These are phyloP conservation scores for Penicillium italicum DNA, from an alignment of 2,329 filamentous ascomycete genomes.

Conservation along the genomic window DNA sequence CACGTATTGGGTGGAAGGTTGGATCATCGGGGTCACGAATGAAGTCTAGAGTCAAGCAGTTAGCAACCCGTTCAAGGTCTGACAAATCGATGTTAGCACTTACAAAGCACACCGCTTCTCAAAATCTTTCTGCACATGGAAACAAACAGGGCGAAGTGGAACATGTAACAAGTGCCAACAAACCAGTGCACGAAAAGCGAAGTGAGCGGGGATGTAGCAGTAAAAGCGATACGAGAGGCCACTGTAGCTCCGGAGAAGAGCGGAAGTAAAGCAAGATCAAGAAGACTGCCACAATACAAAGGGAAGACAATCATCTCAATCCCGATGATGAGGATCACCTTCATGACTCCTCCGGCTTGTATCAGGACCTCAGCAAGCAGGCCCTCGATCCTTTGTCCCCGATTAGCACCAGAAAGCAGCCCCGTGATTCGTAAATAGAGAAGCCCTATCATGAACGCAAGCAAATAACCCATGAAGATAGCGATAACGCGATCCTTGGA, in stretches of 20 bases:
- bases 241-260: slow-evolving; percentile 80
- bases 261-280: slow-evolving; percentile 83
- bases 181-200: slow-evolving; percentile 99
- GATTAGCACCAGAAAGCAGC: slow-evolving; percentile 59
- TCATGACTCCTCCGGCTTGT: slow-evolving; percentile 94
- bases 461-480: slow-evolving; percentile 74
- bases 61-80: neutral
- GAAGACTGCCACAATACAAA: slow-evolving; percentile 85
- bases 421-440: slow-evolving; percentile 73
- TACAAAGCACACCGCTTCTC: slow-evolving; percentile 87
- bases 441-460: slow-evolving; percentile 69
- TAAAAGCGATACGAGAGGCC: slow-evolving; percentile 73
- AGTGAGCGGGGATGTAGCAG: slow-evolving; percentile 73
- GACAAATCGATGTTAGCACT: slow-evolving; percentile 37
- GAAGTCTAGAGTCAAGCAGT: slow-evolving; percentile 60
- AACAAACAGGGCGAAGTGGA: slow-evolving; percentile 97
- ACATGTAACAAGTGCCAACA: slow-evolving; percentile 98
- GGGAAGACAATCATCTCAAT: slow-evolving; percentile 99
- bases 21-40: slow-evolving; percentile 97
- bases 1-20: slow-evolving; percentile 94
- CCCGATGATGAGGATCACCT: slow-evolving; percentile 96
- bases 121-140: slow-evolving; percentile 99
- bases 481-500: slow-evolving; percentile 67
- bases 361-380: slow-evolving; percentile 73
- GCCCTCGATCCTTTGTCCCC: slow-evolving; percentile 62